These are phyloP conservation scores for Niebla homalea DNA, from an alignment of 495 filamentous ascomycete species.

Conservation along the genomic window DNA sequence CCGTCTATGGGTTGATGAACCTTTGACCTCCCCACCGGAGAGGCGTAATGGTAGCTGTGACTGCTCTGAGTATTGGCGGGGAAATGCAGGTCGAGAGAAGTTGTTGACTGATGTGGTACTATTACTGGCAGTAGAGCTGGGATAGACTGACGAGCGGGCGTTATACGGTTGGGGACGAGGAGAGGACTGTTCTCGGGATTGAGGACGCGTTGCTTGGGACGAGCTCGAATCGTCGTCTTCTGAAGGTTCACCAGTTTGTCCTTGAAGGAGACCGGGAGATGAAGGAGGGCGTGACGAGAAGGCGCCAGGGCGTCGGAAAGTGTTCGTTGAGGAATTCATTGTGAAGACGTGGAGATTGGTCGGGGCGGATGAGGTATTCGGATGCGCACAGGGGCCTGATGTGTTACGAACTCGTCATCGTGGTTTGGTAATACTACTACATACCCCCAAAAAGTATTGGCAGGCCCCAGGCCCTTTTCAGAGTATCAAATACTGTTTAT, in stretches of 20 bases:
- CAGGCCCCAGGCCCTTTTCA: no score
- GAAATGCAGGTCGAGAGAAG: conserved; percentile 19
- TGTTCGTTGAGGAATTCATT: conserved; percentile 16
- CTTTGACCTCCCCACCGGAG: conserved; percentile 12
- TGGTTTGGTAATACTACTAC: no score
- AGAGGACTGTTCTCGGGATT: conserved; percentile 21
- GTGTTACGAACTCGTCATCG: no score
- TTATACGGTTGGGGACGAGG: conserved; percentile 12
- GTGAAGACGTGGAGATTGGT: not conserved
- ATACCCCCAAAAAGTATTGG: no score
- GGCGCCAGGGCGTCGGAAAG: conserved; percentile 15
- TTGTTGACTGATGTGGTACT: conserved; percentile 20
- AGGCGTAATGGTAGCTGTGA: conserved; percentile 19
- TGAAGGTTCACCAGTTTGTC: conserved; percentile 30
- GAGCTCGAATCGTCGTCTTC: conserved; percentile 39
- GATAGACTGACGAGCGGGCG: conserved; percentile 24
- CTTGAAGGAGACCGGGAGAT: conserved; percentile 12
- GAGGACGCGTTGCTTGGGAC: conserved; percentile 34
- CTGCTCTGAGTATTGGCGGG: conserved; percentile 27
- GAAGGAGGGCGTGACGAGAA: conserved; percentile 16
- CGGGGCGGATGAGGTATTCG: no score
- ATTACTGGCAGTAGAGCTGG: conserved; percentile 12
- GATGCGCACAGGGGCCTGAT: no score
- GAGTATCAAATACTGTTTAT: no score
- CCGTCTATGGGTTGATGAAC: conserved; percentile 32